These are phyloP conservation scores for Russula sp. DNA, from an alignment of 768 basidiomycete genomes.

Conservation along the genomic window DNA sequence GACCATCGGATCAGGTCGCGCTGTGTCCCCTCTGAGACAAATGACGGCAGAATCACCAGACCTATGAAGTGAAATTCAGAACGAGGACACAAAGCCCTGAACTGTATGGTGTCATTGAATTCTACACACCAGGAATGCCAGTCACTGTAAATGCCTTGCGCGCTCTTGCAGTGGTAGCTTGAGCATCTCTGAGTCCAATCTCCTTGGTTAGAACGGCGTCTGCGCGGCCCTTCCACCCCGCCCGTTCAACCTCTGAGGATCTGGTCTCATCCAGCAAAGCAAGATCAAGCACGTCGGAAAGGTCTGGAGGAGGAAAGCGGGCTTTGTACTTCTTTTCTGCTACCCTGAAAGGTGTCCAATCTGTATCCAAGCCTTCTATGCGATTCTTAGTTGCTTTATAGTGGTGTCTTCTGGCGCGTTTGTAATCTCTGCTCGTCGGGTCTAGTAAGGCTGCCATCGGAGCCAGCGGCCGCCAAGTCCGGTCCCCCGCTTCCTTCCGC, in stretches of 20 bases:
- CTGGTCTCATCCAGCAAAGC: slow-evolving; percentile 46
- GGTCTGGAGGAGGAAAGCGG: slow-evolving; percentile 72
- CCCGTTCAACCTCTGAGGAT: slow-evolving; percentile 43
- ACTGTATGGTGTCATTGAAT: background rate
- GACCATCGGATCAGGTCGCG: slow-evolving; percentile 68
- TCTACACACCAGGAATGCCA: slow-evolving; percentile 45
- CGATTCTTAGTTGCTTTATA: slow-evolving; percentile 59
- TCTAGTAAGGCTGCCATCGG: slow-evolving; percentile 37
- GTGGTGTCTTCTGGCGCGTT: slow-evolving; percentile 55
- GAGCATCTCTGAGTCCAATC: slow-evolving; percentile 34
- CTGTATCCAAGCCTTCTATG: slow-evolving; percentile 42
- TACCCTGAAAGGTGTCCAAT: slow-evolving; percentile 73
- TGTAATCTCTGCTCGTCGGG: slow-evolving; percentile 52
- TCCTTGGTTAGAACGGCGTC: slow-evolving; percentile 39
- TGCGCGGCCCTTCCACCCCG: slow-evolving; percentile 48
- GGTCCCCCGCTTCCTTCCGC: background rate
- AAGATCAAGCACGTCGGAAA: slow-evolving; percentile 66
- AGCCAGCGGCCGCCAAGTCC: background rate
- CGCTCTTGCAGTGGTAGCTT: slow-evolving; percentile 7
- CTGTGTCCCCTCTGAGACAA: slow-evolving; percentile 61
- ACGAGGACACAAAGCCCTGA: slow-evolving; percentile 39
- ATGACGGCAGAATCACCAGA: slow-evolving; percentile 78
- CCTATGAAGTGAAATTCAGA: slow-evolving; percentile 46
- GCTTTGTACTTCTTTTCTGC: slow-evolving; percentile 82
- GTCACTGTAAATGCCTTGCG: slow-evolving; percentile 49